phyloP scores from a whole-genome alignment of 805 yeast genomes.

The Candida qinlingensis region DNA sequence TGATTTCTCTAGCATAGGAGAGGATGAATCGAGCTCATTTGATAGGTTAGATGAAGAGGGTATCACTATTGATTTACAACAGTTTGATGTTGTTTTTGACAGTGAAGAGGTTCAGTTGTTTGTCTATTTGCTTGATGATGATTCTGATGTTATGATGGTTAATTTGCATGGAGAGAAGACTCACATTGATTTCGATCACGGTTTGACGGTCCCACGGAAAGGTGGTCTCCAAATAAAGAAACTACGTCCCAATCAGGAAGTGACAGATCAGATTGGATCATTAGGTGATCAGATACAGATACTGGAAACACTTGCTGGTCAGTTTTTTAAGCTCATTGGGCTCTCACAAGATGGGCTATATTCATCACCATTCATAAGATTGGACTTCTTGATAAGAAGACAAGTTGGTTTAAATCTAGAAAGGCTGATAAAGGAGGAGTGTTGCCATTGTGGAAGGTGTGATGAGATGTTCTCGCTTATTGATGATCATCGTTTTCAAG shows the following conservation, averaged over 20 bases:
- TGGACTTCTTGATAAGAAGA: slow-evolving; percentile 10
- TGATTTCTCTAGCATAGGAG: no score
- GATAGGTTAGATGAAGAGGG: no score
- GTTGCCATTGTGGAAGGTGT: no score
- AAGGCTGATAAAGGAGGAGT: no score
- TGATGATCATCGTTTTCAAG: no score
- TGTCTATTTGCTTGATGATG: background rate
- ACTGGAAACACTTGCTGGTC: slow-evolving; percentile 4
- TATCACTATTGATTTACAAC: no score
- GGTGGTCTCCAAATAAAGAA: slow-evolving; percentile 2
- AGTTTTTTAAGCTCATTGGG: slow-evolving; percentile 5
- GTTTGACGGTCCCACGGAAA: slow-evolving; percentile 1
- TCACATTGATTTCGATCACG: background rate
- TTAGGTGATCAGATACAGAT: slow-evolving; percentile 2
- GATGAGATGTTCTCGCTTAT: no score
- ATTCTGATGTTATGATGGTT: background rate
- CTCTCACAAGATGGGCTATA: background rate
- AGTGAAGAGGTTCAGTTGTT: no score
- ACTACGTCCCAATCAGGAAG: background rate
- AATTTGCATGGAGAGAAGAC: background rate
- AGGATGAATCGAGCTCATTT: no score
- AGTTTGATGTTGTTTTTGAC: no score
- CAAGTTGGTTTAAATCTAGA: slow-evolving; percentile 3
- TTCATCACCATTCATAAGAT: slow-evolving; percentile 9
- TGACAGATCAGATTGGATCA: background rate